phyloP scores from a whole-genome alignment of 768 basidiomycete genomes.

The Auriscalpium microsporum region DNA sequence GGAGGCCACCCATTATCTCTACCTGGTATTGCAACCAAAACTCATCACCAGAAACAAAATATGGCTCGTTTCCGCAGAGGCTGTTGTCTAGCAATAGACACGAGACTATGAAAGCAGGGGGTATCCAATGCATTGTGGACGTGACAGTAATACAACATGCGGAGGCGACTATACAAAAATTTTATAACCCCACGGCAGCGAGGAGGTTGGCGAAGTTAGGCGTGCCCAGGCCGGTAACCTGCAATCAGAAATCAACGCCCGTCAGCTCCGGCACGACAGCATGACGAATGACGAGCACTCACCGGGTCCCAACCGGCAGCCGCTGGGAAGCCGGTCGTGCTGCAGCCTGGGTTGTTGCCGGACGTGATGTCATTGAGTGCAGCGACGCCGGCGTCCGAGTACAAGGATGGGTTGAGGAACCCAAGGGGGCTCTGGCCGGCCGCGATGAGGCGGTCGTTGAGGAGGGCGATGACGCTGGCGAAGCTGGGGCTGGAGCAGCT shows the following conservation, averaged over 20 bases:
- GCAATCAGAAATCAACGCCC: background rate
- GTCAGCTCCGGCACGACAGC: background rate
- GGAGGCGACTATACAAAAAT: background rate
- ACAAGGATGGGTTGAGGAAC: conserved; percentile 15
- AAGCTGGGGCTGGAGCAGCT: conserved; percentile 26
- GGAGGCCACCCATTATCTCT: too few relatives aligned
- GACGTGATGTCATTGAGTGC: conserved; percentile 23
- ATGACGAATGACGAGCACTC: background rate
- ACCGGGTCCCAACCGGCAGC: conserved; percentile 9
- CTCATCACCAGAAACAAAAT: too few relatives aligned
- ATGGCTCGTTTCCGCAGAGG: too few relatives aligned
- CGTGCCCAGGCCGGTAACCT: conserved; percentile 49
- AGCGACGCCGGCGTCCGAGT: background rate
- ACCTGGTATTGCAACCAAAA: too few relatives aligned
- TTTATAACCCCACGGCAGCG: conserved; percentile 21
- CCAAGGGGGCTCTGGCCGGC: conserved; percentile 15
- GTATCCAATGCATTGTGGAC: too few relatives aligned
- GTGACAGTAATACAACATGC: too few relatives aligned
- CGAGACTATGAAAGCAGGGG: too few relatives aligned
- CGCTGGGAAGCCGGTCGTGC: conserved; percentile 11
- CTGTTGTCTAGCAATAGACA: too few relatives aligned
- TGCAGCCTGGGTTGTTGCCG: conserved; percentile 18
- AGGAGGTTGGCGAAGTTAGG: conserved; percentile 44
- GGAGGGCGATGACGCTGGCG: conserved; percentile 24
- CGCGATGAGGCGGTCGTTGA: conserved; percentile 25